These are phyloP conservation scores for Pelomyxa schiedti DNA, from an alignment of 78 protist genomes.

Conservation along the genomic window DNA sequence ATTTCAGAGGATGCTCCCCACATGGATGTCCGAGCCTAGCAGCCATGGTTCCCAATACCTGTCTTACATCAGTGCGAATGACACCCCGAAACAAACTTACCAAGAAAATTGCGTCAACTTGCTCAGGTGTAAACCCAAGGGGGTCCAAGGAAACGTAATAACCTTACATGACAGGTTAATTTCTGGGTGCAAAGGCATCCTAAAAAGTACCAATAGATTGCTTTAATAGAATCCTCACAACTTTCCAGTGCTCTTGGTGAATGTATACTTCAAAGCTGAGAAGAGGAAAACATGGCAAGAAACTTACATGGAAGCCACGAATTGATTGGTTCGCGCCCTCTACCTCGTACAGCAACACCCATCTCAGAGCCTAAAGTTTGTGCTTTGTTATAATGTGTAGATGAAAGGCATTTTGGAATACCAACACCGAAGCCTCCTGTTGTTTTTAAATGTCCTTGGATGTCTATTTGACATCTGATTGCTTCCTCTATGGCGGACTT, in stretches of 20 bases:
- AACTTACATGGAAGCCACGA: constrained; percentile 37
- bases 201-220: too few relatives aligned
- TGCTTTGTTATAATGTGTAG: background rate
- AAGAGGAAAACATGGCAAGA: too few relatives aligned
- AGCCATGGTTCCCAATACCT: constrained; percentile 22
- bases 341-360: constrained; percentile 20
- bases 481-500: constrained; percentile 49
- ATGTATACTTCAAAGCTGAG: too few relatives aligned
- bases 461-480: constrained; percentile 3
- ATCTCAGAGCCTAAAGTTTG: background rate
- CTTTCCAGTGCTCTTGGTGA: constrained; percentile 21
- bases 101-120: constrained; percentile 26
- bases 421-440: constrained; percentile 42
- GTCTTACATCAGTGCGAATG: too few relatives aligned
- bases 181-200: too few relatives aligned
- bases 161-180: too few relatives aligned
- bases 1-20: constrained; percentile 29
- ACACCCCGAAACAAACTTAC: too few relatives aligned
- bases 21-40: constrained; percentile 22
- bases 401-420: too few relatives aligned
- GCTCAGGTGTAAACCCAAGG: constrained; percentile 28
- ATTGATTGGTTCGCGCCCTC: constrained; percentile 52
- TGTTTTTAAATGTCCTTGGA: constrained; percentile 15
- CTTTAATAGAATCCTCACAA: constrained; percentile 7
- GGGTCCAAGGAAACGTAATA: constrained; percentile 44